Evolutionary conservation across 2,329 filamentous ascomycete species (phyloP).

Genomic region (Graphilbum fragrans): DNA sequence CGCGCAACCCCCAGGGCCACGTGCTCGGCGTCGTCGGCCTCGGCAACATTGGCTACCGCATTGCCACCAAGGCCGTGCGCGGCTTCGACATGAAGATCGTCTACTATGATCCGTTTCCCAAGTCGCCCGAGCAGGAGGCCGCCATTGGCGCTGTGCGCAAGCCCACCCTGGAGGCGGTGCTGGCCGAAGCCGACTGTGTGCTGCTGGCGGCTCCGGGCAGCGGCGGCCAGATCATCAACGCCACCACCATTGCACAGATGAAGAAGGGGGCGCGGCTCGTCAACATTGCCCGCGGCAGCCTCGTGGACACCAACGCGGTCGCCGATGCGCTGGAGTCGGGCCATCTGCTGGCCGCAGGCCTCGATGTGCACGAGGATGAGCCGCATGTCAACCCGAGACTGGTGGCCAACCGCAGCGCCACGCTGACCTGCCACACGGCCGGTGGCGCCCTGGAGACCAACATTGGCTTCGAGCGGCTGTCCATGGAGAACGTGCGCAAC

Average conservation of each 20-base stretch:
- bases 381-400: constrained; percentile 25
- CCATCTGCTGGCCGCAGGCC: constrained; percentile 28
- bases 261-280: constrained; percentile 38
- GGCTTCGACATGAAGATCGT: constrained; percentile 45
- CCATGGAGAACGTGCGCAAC: constrained; percentile 39
- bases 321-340: constrained; percentile 32
- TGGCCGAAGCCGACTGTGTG: constrained; percentile 34
- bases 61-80: constrained; percentile 40
- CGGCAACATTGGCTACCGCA: constrained; percentile 38
- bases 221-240: constrained; percentile 28
- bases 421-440: constrained; percentile 40
- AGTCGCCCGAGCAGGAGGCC: constrained; percentile 26
- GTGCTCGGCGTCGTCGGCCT: constrained; percentile 46
- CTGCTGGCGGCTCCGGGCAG: constrained; percentile 37
- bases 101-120: constrained; percentile 36
- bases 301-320: constrained; percentile 36
- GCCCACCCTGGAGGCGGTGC: constrained; percentile 28
- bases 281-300: constrained; percentile 39
- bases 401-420: constrained; percentile 18
- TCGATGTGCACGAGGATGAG: constrained; percentile 41
- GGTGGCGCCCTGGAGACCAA: constrained; percentile 41
- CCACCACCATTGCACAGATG: constrained; percentile 26
- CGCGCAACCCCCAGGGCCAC: constrained; percentile 42
- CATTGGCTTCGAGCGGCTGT: constrained; percentile 38
- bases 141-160: constrained; percentile 28